Evolutionary conservation across 352 stramenopile genomes (phyloP), one percentile per base, ranked within the genome.

Genomic region (Peronospora destructor): DNA sequence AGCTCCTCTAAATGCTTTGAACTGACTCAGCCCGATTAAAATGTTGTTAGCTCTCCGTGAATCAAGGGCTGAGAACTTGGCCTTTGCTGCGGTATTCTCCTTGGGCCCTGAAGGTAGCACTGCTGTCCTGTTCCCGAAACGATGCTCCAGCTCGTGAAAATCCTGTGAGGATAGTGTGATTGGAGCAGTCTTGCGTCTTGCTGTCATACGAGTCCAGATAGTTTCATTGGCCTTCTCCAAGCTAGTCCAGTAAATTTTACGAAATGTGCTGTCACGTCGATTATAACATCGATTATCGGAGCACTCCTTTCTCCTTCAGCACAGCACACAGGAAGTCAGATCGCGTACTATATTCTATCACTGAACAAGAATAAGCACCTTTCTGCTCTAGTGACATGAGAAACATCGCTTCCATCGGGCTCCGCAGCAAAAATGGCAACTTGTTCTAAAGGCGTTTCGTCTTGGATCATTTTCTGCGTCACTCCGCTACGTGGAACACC

Each of bases 221-320:
- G 81, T 85, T 26, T 75, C 62, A 13, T 63, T 69, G 14, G 64
- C 68, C 42, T 73, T 74, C 42, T 89, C 77, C 32, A 91, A 49
- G 29, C 46, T 87, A 12, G 76, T 88, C 81, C 81, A 91, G 38
- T 91, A 79, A 7, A 91, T 71, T 53, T 91, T 91, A 10, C 81
- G 76, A 36, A 91, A 82, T 1, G 64, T 76, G 29, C 64, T 83
- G 7, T 76, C 63, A 10, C 64, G 60, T 50, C 70, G 49, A 45
- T 57, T 53, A 16, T 26, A 26, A 26, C 23, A 26, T 26, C 23
- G 23, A 26, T 3, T 26, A 6, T 26, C 23, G 2, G 23, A 26
- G 23, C 23, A 26, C 4, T 26, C 0, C 0, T 26, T 26, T 26
- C 23, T 26, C 23, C 23, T 26, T 26, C 23, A 26, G 4, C 23